phyloP scores from a whole-genome alignment of 306 rosid species.

The Fagus crenata region DNA sequence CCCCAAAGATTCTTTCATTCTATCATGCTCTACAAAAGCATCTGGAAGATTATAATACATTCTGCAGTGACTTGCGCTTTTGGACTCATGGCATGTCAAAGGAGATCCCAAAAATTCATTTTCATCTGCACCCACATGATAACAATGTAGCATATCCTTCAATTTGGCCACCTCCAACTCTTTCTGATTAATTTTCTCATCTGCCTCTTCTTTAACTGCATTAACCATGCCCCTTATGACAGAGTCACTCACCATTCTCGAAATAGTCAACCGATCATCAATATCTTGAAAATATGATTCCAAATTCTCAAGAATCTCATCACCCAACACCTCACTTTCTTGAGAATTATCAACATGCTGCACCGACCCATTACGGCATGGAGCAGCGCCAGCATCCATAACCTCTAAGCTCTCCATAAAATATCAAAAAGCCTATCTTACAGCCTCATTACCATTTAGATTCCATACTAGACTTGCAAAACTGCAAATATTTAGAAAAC shows the following conservation, averaged over 20 bases:
- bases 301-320: conserved; percentile 53
- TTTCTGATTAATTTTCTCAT: conserved; percentile 66
- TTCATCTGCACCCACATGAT: conserved; percentile 38
- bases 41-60: conserved; percentile 21
- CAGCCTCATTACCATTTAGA: not conserved
- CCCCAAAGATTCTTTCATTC: conserved; percentile 37
- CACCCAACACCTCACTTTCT: conserved; percentile 45
- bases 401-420: conserved; percentile 38
- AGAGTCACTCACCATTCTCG: conserved; percentile 87
- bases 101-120: conserved; percentile 26
- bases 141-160: conserved; percentile 46
- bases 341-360: conserved; percentile 29
- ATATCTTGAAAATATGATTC: conserved; percentile 64
- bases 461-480: not conserved
- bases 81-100: conserved; percentile 20
- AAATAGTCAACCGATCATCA: conserved; percentile 58
- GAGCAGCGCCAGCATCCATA: conserved; percentile 33
- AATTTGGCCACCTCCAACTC: conserved; percentile 62
- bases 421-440: conserved; percentile 14
- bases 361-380: conserved; percentile 24
- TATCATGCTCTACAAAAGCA: conserved; percentile 32
- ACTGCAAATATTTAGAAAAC: conserved; percentile 6
- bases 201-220: conserved; percentile 68
- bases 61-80: conserved; percentile 5
- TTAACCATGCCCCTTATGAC: conserved; percentile 75